phyloP scores from a whole-genome alignment of 129 eudicot species.

The Centaurea solstitialis region DNA sequence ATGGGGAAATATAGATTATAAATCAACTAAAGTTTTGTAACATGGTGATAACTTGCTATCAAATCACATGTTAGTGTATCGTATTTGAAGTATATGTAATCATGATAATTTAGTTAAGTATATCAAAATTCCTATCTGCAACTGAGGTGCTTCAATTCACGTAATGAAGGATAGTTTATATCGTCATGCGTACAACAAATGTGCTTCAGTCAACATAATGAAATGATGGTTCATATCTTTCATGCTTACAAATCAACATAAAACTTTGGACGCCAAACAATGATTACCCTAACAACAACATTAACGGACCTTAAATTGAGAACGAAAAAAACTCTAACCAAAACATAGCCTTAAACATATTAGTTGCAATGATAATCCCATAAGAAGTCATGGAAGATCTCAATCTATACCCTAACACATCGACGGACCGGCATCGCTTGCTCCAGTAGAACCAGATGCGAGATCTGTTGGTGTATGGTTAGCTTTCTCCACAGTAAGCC shows the following conservation, averaged over 20 bases:
- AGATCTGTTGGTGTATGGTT: neutral
- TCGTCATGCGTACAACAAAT: neutral
- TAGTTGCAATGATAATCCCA: constrained; percentile 16
- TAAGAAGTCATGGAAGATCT: constrained; percentile 26
- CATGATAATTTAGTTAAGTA: neutral
- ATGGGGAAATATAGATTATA: neutral
- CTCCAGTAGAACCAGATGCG: neutral
- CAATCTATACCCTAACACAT: constrained; percentile 1
- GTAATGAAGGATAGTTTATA: neutral
- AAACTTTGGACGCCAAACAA: neutral
- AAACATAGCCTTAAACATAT: neutral
- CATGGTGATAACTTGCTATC: neutral
- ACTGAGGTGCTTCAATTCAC: neutral
- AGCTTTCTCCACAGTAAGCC: constrained; percentile 11
- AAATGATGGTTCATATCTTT: neutral
- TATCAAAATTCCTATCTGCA: neutral
- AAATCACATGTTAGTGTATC: neutral
- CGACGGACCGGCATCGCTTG: neutral
- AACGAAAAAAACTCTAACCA: neutral
- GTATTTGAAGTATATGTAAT: neutral
- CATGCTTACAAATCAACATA: neutral
- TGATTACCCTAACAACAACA: neutral
- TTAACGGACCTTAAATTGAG: neutral
- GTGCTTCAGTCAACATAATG: neutral
- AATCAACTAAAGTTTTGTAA: neutral